Evolutionary conservation across 2,329 filamentous ascomycete genomes (phyloP), one percentile per base, ranked within the genome.

Genomic region (Botryotinia convoluta): DNA sequence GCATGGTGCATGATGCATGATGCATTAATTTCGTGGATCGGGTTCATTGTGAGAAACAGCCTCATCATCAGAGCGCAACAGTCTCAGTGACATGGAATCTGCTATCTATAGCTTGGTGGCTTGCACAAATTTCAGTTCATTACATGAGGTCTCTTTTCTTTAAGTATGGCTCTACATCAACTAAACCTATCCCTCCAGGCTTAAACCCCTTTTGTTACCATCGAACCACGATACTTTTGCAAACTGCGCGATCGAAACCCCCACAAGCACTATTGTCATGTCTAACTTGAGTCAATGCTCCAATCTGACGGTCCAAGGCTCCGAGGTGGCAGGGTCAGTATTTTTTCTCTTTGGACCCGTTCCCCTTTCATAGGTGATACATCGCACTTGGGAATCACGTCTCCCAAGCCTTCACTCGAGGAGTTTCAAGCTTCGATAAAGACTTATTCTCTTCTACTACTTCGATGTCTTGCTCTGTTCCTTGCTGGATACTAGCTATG

Each of bases 111-210:
- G 1, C 12, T 14, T n/a, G 6, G 48, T 7, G 12, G 12, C 48
- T n/a, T 51, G 1, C 1, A 0, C 26, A 6, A n/a, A 3, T n/a
- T n/a, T 6, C 0, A 51, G 18, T 45, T n/a, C 12, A n/a, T 7
- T n/a, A 51, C 14, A 51, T n/a, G 16, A n/a, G 5, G 14, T 16
- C 48, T 2, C 10, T n/a, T 3, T 14, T n/a, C 10, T n/a, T 5
- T 6, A n/a, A 51, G 26, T 6, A 51, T 2, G 12, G 4, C 26
- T n/a, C 48, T 14, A n/a, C 0, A 3, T 51, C 1, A 5, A 7
- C 2, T n/a, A 5, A 16, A 16, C 2, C 10, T 1, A 4, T 7
- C 26, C 4, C 10, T 51, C 4, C 22, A 51, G 4, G 26, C 7
- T 12, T 14, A 12, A 6, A n/a, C 14, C 16, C 12, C 12, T 14